These are phyloP conservation scores for Avena insularis DNA, from an alignment of 176 grass and related monocot species.

Conservation along the genomic window DNA sequence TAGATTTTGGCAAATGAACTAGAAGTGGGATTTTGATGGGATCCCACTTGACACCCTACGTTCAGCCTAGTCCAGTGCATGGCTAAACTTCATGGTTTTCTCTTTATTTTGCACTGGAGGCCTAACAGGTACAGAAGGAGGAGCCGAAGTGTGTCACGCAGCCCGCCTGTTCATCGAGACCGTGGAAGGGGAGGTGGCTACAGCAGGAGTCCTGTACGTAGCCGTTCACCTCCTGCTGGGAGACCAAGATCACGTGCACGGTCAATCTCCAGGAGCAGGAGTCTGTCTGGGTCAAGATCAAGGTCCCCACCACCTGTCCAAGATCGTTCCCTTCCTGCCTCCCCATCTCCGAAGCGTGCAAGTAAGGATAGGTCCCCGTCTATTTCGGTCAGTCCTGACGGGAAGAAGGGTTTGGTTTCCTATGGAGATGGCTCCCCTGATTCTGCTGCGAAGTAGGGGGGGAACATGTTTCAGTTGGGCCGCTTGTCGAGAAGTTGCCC, in stretches of 20 bases:
- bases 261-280: constrained; percentile 77
- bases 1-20: too few species aligned
- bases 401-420: constrained; percentile 89
- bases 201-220: constrained; percentile 69
- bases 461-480: not conserved
- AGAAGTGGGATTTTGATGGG: too few species aligned
- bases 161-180: constrained; percentile 58
- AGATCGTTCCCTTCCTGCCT: constrained; percentile 61
- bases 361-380: constrained; percentile 64
- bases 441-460: constrained; percentile 57
- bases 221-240: constrained; percentile 61
- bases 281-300: constrained; percentile 69
- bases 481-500: not conserved
- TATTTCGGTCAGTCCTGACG: constrained; percentile 71
- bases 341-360: constrained; percentile 59
- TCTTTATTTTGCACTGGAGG: constrained; percentile 38
- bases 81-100: constrained; percentile 41
- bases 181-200: constrained; percentile 64
- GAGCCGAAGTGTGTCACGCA: constrained; percentile 76
- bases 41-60: not conserved
- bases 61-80: constrained; percentile 23
- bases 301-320: constrained; percentile 55
- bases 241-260: constrained; percentile 54
- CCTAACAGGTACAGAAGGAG: constrained; percentile 78
- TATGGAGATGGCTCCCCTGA: constrained; percentile 91